A percentile compares a stretch with the other conserved stretches of the same genome.
Evolutionary conservation across 805 yeast species (phyloP).

Genomic region (Saturnispora halmiae): DNA sequence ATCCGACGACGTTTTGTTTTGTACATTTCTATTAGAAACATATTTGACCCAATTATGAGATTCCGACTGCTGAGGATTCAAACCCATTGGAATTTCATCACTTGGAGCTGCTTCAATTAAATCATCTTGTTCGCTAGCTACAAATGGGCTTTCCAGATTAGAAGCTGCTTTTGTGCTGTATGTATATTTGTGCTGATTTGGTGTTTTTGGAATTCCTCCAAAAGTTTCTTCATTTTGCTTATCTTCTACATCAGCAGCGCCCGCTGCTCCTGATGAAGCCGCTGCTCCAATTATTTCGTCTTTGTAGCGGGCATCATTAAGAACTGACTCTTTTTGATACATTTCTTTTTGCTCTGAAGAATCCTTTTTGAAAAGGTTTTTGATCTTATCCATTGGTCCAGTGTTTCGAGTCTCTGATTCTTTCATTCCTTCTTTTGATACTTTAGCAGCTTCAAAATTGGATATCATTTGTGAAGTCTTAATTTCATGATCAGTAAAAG

Average conservation of each 20-base stretch:
- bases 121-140: not conserved
- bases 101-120: not conserved
- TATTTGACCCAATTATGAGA: not conserved
- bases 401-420: not conserved
- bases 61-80: no score
- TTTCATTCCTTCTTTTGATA: not conserved
- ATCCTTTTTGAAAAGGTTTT: conserved; percentile 7
- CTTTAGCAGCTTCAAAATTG: conserved; percentile 7
- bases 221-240: conserved; percentile 1
- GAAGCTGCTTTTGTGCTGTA: conserved; percentile 1
- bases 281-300: conserved; percentile 5
- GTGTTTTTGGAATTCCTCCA: conserved; percentile 9
- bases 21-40: not conserved
- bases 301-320: not conserved
- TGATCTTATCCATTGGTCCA: conserved; percentile 1
- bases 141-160: conserved; percentile 1
- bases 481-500: not conserved
- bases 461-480: not conserved
- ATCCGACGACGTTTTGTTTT: no score
- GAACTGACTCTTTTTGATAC: conserved; percentile 1
- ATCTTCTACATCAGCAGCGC: conserved; percentile 2
- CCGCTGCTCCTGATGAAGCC: conserved; percentile 6
- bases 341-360: conserved; percentile 1
- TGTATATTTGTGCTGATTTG: not conserved
- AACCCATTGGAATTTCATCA: conserved; percentile 1